Evolutionary conservation across 106 monocot genomes (phyloP).

Genomic region (Chionographis japonica): DNA sequence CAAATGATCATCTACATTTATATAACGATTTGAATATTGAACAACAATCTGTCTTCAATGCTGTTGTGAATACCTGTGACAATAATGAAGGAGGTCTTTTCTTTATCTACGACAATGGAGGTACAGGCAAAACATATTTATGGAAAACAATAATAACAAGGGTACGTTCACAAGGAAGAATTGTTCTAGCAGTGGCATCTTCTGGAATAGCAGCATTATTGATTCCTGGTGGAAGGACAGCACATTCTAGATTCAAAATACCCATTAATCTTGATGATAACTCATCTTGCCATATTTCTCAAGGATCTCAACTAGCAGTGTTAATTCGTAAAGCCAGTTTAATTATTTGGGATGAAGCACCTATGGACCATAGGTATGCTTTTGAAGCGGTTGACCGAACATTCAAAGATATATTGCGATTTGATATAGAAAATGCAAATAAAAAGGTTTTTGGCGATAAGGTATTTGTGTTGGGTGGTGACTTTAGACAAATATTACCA

Average conservation of each 20-base stretch:
- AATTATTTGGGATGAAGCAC: slow-evolving; percentile 3
- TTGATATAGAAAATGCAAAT: too few species aligned
- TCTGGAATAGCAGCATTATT: not conserved
- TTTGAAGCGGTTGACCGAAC: not conserved
- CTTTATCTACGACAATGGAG: not conserved
- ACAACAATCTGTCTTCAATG: too few species aligned
- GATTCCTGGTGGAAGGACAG: not conserved
- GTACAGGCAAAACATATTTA: not conserved
- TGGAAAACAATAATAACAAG: not conserved
- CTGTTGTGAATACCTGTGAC: too few species aligned
- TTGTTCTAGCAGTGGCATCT: not conserved
- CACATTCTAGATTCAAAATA: slow-evolving; percentile 6
- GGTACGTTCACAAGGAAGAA: not conserved
- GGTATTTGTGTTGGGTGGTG: too few species aligned
- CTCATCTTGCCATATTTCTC: not conserved
- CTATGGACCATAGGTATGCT: not conserved
- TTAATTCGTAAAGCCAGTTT: not conserved
- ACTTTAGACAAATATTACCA: too few species aligned
- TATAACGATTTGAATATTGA: too few species aligned
- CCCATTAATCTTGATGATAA: not conserved
- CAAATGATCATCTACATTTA: too few species aligned
- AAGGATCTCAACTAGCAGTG: not conserved
- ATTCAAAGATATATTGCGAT: not conserved
- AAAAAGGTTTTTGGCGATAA: too few species aligned
- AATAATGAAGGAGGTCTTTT: not conserved